phyloP scores from a whole-genome alignment of 306 rosid species.

The Gleditsia sinensis region DNA sequence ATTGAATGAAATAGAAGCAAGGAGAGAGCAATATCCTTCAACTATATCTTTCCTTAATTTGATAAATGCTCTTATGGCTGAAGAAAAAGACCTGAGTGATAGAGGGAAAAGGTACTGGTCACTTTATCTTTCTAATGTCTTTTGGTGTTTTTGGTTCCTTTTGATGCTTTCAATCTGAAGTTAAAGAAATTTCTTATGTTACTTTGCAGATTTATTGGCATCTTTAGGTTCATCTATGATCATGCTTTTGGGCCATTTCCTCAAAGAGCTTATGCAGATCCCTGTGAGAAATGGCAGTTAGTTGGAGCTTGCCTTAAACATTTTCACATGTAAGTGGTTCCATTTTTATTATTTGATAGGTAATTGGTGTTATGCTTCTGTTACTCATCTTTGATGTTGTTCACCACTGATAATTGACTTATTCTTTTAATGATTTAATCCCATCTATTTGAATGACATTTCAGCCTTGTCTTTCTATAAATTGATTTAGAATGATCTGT shows the following conservation, averaged over 20 bases:
- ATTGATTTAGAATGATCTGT: conserved; percentile 17
- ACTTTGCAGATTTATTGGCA: conserved; percentile 83
- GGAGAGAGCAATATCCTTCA: conserved; percentile 95
- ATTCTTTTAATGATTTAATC: background rate
- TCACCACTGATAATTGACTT: conserved; percentile 11
- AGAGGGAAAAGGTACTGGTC: conserved; percentile 83
- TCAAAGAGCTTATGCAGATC: conserved; percentile 91
- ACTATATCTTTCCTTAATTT: conserved; percentile 90
- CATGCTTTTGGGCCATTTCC: conserved; percentile 98
- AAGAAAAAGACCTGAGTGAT: conserved; percentile 85
- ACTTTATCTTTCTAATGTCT: conserved; percentile 19
- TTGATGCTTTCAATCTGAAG: conserved; percentile 13
- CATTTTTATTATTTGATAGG: conserved; percentile 22
- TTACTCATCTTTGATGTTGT: conserved; percentile 7
- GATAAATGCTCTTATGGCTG: conserved; percentile 91
- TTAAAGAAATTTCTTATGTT: conserved; percentile 1
- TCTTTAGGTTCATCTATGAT: conserved; percentile 90
- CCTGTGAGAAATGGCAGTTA: conserved; percentile 93
- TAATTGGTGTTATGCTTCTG: conserved; percentile 14
- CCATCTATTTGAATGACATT: background rate
- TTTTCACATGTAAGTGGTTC: conserved; percentile 80
- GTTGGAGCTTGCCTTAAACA: conserved; percentile 89
- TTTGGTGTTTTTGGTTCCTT: conserved; percentile 10
- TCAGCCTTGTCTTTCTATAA: conserved; percentile 1
- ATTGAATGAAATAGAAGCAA: conserved; percentile 93